These are phyloP conservation scores for Yamadazyma olivae DNA, from an alignment of 805 yeast genomes.

Conservation along the genomic window DNA sequence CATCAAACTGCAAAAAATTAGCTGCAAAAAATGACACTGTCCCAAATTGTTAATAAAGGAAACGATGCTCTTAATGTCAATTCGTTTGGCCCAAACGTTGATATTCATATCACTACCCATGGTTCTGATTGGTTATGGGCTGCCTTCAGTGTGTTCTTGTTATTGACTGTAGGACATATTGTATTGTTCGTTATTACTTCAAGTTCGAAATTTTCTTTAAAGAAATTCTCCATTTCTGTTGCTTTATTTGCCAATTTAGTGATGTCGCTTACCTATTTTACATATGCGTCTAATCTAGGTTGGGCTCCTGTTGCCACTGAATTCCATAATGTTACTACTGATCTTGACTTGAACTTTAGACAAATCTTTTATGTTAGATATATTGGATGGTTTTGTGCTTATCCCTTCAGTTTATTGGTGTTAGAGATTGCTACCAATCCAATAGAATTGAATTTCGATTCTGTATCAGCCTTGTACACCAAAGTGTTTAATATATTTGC, in stretches of 20 bases:
- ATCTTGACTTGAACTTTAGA: conserved; percentile 30
- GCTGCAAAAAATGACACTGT: conserved; percentile 5
- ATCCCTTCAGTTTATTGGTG: conserved; percentile 42
- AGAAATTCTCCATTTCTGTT: conserved; percentile 33
- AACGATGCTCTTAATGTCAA: conserved; percentile 44
- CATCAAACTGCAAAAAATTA: background rate
- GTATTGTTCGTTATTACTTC: conserved; percentile 21
- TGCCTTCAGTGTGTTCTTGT: conserved; percentile 46
- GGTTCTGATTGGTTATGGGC: conserved; percentile 75
- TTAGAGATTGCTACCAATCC: conserved; percentile 26
- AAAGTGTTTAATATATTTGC: conserved; percentile 29
- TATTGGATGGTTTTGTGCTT: conserved; percentile 56
- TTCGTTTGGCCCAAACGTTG: conserved; percentile 36
- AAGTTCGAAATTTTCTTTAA: conserved; percentile 22
- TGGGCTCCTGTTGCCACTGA: conserved; percentile 46
- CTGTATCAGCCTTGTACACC: conserved; percentile 22
- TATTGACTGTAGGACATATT: conserved; percentile 30
- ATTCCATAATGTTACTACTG: conserved; percentile 44
- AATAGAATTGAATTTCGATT: conserved; percentile 28
- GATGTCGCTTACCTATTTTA: conserved; percentile 49
- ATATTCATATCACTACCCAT: conserved; percentile 50
- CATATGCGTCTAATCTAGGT: conserved; percentile 59
- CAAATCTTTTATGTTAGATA: conserved; percentile 56
- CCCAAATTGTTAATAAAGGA: conserved; percentile 8
- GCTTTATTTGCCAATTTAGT: conserved; percentile 42